These are phyloP conservation scores for Tricholoma hemisulphureum DNA, from an alignment of 768 basidiomycete species.

Conservation along the genomic window DNA sequence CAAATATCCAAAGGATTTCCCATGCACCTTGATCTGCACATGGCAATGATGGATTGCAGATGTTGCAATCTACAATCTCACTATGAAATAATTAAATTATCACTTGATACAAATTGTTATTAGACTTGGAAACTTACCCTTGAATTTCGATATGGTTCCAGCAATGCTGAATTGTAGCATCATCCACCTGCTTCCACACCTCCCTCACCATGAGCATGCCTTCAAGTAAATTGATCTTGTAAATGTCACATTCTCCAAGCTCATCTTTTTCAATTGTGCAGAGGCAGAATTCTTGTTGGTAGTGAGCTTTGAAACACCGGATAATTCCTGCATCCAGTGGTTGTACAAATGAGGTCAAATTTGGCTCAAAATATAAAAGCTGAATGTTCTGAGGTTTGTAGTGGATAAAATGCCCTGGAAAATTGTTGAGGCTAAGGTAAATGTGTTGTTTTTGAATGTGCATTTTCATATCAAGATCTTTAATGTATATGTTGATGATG, in stretches of 20 bases:
- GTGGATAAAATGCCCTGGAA: too few species aligned
- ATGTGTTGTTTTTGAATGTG: too few species aligned
- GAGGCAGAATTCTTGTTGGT: too few species aligned
- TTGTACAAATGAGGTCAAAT: too few species aligned
- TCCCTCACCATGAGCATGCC: conserved; percentile 31
- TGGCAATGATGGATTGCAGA: neutral
- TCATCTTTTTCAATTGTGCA: conserved; percentile 31
- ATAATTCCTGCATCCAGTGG: too few species aligned
- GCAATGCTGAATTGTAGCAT: conserved; percentile 30
- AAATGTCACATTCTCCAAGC: conserved; percentile 30
- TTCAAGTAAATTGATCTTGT: too few species aligned
- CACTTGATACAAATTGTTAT: conserved; percentile 2
- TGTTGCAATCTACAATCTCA: neutral
- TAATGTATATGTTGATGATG: conserved; percentile 29
- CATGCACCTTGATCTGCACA: conserved; percentile 3
- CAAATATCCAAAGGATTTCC: conserved; percentile 7
- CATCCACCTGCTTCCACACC: conserved; percentile 30
- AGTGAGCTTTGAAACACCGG: too few species aligned
- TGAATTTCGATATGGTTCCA: conserved; percentile 29
- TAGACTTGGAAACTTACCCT: neutral
- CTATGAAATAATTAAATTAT: conserved; percentile 1
- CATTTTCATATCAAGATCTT: neutral
- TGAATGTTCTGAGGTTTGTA: too few species aligned
- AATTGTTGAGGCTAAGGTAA: neutral
- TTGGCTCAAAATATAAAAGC: too few species aligned